A percentile compares a stretch with the other conserved stretches of the same genome.
These are phyloP conservation scores for Thelonectria discophora DNA, from an alignment of 2,329 filamentous ascomycete genomes.

Conservation along the genomic window DNA sequence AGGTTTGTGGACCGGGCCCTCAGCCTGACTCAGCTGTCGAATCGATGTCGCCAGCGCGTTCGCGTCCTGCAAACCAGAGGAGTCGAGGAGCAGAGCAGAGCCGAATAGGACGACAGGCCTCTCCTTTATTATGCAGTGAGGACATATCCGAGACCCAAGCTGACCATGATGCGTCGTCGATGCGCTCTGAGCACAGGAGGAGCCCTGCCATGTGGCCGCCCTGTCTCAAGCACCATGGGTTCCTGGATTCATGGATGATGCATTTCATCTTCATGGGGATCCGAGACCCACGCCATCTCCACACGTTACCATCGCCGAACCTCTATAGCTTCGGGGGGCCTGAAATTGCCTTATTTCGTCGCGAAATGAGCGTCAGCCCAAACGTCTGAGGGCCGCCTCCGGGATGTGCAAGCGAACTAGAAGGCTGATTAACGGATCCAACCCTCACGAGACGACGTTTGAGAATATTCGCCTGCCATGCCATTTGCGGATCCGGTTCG, in stretches of 20 bases:
- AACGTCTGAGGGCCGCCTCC: conserved; percentile 18
- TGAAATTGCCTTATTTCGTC: conserved; percentile 43
- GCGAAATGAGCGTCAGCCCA: conserved; percentile 34
- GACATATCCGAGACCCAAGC: neutral
- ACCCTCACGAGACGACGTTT: conserved; percentile 11
- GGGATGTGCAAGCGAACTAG: neutral
- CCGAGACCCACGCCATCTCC: conserved; percentile 13
- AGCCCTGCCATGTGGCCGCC: conserved; percentile 40
- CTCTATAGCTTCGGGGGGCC: conserved; percentile 26
- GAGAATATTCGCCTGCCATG: neutral
- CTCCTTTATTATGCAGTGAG: conserved; percentile 5
- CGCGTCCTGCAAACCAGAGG: neutral
- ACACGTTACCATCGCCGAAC: neutral
- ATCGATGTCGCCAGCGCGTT: neutral
- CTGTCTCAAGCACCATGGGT: conserved; percentile 20
- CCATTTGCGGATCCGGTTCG: conserved; percentile 3
- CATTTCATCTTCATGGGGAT: conserved; percentile 19
- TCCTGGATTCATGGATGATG: too few relatives aligned
- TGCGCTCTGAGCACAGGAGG: conserved; percentile 14
- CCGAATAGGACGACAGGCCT: conserved; percentile 1
- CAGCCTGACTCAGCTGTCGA: neutral
- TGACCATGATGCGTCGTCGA: neutral
- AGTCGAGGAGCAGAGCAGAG: neutral
- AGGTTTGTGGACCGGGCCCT: conserved; percentile 12
- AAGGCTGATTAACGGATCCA: conserved; percentile 1